Base-by-base conservation (phyloP, 2,329 filamentous ascomycete species). In the Xylariaceae sp. region DNA sequence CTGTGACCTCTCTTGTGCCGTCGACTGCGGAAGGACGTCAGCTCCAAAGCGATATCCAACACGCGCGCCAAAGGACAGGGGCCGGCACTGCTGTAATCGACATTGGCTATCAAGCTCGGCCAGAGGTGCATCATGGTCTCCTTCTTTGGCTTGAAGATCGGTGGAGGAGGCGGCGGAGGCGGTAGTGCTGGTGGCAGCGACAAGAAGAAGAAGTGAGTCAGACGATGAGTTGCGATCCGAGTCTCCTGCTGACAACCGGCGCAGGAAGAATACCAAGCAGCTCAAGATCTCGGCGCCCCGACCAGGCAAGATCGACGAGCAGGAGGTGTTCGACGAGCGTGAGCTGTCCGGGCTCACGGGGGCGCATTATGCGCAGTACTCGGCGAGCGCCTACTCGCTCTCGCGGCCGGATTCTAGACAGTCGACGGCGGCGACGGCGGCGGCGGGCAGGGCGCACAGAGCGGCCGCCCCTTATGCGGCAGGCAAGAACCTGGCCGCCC, bases 131-230 rank as follows among this genome's bases (percentile, higher is more conserved):
- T 12, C 29, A 76, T 77, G 73, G 72, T 76, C 15, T 75, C 73
- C 3, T 72, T 77, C 43, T 75, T 76, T 42, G 71, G 72, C 31
- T 57, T 77, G 50, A 74, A 68, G 51, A 60, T 75, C 39, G 68
- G 70, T 16, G 43, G 40, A 31, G 62, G n/a, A n/a, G n/a, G n/a
- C n/a, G n/a, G n/a, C n/a, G n/a, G n/a, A n/a, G n/a, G n/a, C n/a
- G n/a, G n/a, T n/a, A n/a, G n/a, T n/a, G n/a, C n/a, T n/a, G n/a
- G n/a, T n/a, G n/a, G n/a, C n/a, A n/a, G 63, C 45, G 68, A 71
- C 41, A 75, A 67, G 58, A 76, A 75, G 55, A 29, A 29, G 27
- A 74, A 71, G 64, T 67, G 58, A 63, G 70, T 19, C 22, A 39
- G 38, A 35, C 16, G 25, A 33, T 7, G 17, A 3, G 7, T 17